Base-by-base conservation (phyloP, 139 green algal genomes). In the Chlorella sp. region DNA sequence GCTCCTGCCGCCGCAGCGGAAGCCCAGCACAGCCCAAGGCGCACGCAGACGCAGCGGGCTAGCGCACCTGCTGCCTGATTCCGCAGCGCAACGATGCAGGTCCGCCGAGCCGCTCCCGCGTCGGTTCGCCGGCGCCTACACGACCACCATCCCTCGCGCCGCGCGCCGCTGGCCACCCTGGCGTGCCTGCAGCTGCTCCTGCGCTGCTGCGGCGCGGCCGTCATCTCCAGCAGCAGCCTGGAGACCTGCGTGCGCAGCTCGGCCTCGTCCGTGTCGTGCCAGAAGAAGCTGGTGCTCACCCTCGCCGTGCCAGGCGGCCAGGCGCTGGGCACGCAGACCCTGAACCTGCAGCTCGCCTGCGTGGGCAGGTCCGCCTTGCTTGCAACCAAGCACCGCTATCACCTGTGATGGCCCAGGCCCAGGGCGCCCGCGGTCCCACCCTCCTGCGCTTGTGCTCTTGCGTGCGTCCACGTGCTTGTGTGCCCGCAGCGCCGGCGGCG, bases 271-370 rank as follows among this genome's bases (percentile, higher is more conserved):
- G 27, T 84, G 1, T 63, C 32, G 3, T 95, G 90, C 75, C 35
- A 67, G 0, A 74, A 92, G 66, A 91, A 94, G 78, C 49, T 94
- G 5, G 74, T 95, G 27, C 72, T 90, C 14, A 87, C 82, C 1
- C n/a, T 95, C 2, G 72, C 76, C 6, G 72, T 94, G 4, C 76
- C 75, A 17, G 81, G 76, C 32, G 80, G 83, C 24, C 79, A 84
- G 27, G 68, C 49, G 17, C 73, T 92, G 10, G 62, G 67, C 10
- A 92, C 83, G 0, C 73, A 91, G 61, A 14, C 71, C 3, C 76
- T 95, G 0, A 59, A 88, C 2, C 90, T 92, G 23, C 69, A 31
- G 0, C 29, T 95, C 1, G 71, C 50, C 2, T 95, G 90, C 72
- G 68, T 95, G 31, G 80, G 83, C 77, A 91, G 87, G 87, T 86